Conservation (phyloP, 1,284 basidiomycete species). For the Trichosporon sp. region DNA sequence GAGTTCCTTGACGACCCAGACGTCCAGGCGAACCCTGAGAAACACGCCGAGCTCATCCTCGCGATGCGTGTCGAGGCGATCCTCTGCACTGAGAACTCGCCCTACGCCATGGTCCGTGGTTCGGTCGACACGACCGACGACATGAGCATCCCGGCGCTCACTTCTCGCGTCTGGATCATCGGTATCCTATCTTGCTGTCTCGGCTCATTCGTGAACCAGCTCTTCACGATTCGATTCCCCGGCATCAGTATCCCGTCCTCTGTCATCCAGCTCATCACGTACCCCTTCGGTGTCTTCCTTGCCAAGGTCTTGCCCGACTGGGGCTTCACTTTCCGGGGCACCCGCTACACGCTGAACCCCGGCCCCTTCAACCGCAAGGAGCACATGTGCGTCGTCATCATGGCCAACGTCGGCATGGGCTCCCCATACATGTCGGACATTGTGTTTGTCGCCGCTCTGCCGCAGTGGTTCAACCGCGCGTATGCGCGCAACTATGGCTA, state of each 20-base stretch:
- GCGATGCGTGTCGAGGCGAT: slow-evolving; percentile 48
- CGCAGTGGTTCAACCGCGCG: slow-evolving; percentile 45
- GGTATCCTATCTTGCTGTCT: slow-evolving; percentile 59
- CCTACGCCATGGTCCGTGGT: slow-evolving; percentile 84
- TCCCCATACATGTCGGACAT: slow-evolving; percentile 49
- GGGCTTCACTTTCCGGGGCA: slow-evolving; percentile 29
- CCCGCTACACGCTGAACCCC: slow-evolving; percentile 39
- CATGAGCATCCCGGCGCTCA: slow-evolving; percentile 74
- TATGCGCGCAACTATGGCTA: slow-evolving; percentile 56
- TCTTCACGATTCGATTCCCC: slow-evolving; percentile 56
- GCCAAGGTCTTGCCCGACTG: slow-evolving; percentile 24
- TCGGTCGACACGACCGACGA: slow-evolving; percentile 78
- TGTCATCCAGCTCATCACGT: slow-evolving; percentile 46
- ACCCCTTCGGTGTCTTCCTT: slow-evolving; percentile 43
- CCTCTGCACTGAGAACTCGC: slow-evolving; percentile 61
- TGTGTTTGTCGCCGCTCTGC: slow-evolving; percentile 43
- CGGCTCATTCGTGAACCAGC: slow-evolving; percentile 71
- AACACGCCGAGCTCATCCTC: slow-evolving; percentile 36
- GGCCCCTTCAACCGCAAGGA: slow-evolving; percentile 60
- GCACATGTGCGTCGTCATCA: slow-evolving; percentile 40
- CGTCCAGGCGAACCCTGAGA: slow-evolving; percentile 33
- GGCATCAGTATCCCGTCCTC: slow-evolving; percentile 36
- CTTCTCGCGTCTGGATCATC: slow-evolving; percentile 76
- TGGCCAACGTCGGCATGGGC: slow-evolving; percentile 48
- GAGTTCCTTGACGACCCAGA: slow-evolving; percentile 37